Base-by-base conservation (phyloP, 371 early-diverging fungal species). In the Rhizopus stolonifer region DNA sequence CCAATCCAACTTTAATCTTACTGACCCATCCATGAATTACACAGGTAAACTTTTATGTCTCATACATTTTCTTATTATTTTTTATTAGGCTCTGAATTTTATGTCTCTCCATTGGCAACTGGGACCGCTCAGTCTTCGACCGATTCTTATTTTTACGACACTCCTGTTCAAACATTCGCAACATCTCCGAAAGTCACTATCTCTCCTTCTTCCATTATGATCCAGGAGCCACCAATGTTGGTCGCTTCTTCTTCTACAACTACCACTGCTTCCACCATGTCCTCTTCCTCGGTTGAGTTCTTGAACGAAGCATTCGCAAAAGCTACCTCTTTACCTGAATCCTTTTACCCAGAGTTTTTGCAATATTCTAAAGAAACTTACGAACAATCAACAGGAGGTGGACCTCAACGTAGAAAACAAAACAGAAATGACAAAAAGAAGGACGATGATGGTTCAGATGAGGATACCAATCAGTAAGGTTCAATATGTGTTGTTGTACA, bases 191-290 rank as follows among this genome's bases (percentile, higher is more conserved):
- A 21, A 38, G 46, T 47, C 29, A 54, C 36, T 38, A 54, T 46
- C 38, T 46, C n/a, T 29, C 72, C 76, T 32, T 60, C 61, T 24
- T 67, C 70, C 15, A 67, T 67, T 44, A 67, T 67, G 67, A 58
- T 62, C 15, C 63, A 63, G 32, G 67, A 62, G n/a, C 77, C 77
- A 33, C 74, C 77, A 6, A 57, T 66, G 56, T 64, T 76, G 40
- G 71, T 74, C 4, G 61, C 72, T 18, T 72, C 76, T 10, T 68
- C 69, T 33, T 73, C 74, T 14, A 68, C 74, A 11, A 58, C 65
- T 4, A 54, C 61, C 26, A 70, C 67, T 4, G 58, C 67, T 1
- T 67, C 67, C 7, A 67, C 63, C n/a, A 67, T 67, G 56, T 64
- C 69, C 23, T 58, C 65, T 13, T 68, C 69, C 11, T 64, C 69